Conservation (phyloP, 805 yeast species). For the Yarrowia sp. region DNA sequence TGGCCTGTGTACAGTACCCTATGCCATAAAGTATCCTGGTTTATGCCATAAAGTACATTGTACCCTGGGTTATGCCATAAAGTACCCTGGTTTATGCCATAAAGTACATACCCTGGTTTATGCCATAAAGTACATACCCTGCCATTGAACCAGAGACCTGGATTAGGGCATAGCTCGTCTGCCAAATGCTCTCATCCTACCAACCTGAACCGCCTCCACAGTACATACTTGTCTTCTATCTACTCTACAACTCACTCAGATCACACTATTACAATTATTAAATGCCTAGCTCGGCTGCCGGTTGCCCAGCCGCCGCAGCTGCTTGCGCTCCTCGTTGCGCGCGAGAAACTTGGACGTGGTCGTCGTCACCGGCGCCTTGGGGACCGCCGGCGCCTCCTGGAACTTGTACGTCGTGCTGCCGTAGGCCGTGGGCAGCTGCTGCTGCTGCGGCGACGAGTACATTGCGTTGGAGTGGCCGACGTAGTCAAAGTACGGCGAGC, state of each 20-base stretch:
- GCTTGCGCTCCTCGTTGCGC: slow-evolving; percentile 24
- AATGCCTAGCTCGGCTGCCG: slow-evolving; percentile 22
- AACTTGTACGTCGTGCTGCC: slow-evolving; percentile 15
- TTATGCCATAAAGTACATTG: too few relatives aligned
- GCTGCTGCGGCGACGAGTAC: slow-evolving; percentile 17
- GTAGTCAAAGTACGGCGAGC: slow-evolving; percentile 15
- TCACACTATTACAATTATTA: slow-evolving; percentile 12
- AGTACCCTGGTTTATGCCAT: too few relatives aligned
- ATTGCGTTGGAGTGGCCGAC: slow-evolving; percentile 21
- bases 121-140: too few relatives aligned
- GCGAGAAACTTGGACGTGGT: slow-evolving; percentile 26
- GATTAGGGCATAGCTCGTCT: too few relatives aligned
- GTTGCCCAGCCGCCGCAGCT: slow-evolving; percentile 17
- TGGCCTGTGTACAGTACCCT: too few relatives aligned
- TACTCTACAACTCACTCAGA: not conserved
- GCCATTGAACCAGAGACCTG: too few relatives aligned
- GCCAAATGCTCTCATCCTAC: too few relatives aligned
- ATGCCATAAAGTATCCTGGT: too few relatives aligned
- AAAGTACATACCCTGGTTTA: too few relatives aligned
- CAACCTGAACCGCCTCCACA: too few relatives aligned
- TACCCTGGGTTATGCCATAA: too few relatives aligned
- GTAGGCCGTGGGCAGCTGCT: slow-evolving; percentile 12
- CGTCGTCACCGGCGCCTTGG: slow-evolving; percentile 21
- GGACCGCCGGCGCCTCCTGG: slow-evolving; percentile 21
- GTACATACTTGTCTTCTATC: not conserved